Base-by-base conservation (phyloP, 768 basidiomycete genomes). In the Tephrocybe rancida region DNA sequence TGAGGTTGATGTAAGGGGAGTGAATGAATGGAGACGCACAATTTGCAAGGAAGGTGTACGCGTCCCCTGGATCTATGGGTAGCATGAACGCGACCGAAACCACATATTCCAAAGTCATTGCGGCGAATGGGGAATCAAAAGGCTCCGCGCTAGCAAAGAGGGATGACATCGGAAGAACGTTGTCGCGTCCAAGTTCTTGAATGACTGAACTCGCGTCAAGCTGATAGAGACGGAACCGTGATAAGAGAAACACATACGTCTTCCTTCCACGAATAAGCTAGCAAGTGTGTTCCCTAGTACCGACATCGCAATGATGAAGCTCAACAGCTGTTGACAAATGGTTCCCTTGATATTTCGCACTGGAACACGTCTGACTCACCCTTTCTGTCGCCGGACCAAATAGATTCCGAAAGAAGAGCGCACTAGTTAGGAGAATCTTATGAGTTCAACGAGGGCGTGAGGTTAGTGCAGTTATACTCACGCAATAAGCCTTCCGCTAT, bases 81-180 rank as follows among this genome's bases (percentile, higher is more conserved):
- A 82, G 58, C 34, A 86, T 70, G 50, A 86, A 70, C 16, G 76
- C 56, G 18, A 79, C 74, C 0, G 85, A 86, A 14, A 87, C 58
- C 4, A 80, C n/a, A 66, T 83, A 90, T 56, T 88, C 86, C 1
- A 76, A 69, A 41, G 83, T 75, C 3, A 90, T 70, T 0, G 85
- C 87, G 0, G 80, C 72, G 1, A 86, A 64, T 0, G 89, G 89
- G 0, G 86, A 80, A 54, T 76, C 71, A 67, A 86, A 90, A 0
- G 88, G 88, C 57, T 81, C 80, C 63, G 81, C 87, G 62, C 82
- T 85, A 0, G 87, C 80, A 58, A 90, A 87, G 65, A 87, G 77
- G 1, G 74, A 72, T 0, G 89, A 81, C 58, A 67, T 82, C 0
- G 88, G 88, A 10, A 89, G 70, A 18, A 87, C 71, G 1, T 85